phyloP scores from a whole-genome alignment of 2,329 filamentous ascomycete genomes.

The Calonectria naviculata region DNA sequence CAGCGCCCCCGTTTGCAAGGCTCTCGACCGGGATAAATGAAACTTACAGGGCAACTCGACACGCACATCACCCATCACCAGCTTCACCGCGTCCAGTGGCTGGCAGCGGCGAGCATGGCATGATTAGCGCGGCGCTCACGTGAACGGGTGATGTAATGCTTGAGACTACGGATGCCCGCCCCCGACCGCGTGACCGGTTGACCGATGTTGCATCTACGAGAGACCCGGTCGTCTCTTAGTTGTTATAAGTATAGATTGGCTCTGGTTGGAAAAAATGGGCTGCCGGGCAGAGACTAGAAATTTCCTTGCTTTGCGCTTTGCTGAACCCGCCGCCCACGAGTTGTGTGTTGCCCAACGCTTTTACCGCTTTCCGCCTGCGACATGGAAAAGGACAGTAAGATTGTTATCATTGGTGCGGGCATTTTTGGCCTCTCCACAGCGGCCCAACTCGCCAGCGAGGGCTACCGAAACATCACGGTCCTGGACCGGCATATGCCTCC shows the following conservation, averaged over 20 bases:
- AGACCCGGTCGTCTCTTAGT: background rate
- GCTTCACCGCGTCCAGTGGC: background rate
- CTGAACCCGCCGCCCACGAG: background rate
- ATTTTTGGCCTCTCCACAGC: conserved; percentile 45
- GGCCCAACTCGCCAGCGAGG: conserved; percentile 36
- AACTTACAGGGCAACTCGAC: background rate
- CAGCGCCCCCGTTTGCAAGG: background rate
- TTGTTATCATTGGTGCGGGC: conserved; percentile 45
- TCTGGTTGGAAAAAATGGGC: background rate
- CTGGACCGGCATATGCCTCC: conserved; percentile 47
- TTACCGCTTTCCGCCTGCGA: background rate
- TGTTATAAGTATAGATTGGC: background rate
- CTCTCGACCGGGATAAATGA: background rate
- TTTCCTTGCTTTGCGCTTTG: background rate
- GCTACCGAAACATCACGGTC: conserved; percentile 48
- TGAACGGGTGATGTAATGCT: background rate
- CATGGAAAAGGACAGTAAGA: background rate
- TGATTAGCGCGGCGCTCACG: background rate
- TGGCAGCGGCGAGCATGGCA: background rate
- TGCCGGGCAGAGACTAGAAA: background rate
- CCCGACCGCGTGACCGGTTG: conserved; percentile 4
- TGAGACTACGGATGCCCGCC: background rate
- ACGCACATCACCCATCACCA: background rate
- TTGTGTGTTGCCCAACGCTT: background rate
- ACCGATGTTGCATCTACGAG: conserved; percentile 4